Evolutionary conservation across 768 basidiomycete genomes (phyloP).

Genomic region (Trametes meyenii): DNA sequence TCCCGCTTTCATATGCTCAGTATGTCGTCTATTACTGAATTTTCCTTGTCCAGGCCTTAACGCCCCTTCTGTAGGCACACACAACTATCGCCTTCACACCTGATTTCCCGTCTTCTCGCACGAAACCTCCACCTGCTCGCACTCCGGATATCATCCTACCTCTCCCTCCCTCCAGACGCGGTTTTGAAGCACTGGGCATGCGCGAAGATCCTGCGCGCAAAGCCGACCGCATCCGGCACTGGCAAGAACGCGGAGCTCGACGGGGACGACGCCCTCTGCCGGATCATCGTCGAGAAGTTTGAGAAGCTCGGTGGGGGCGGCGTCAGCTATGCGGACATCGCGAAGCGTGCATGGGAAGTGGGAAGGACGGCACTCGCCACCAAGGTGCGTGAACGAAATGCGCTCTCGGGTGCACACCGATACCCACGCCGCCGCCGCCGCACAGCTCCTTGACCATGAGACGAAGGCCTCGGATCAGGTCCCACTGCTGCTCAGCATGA

Average conservation of each 20-base stretch:
- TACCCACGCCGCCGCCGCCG: background rate
- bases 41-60: background rate
- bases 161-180: constrained; percentile 80
- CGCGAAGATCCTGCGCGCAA: constrained; percentile 82
- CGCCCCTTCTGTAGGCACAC: constrained; percentile 60
- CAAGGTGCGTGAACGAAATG: constrained; percentile 51
- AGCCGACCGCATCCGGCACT: constrained; percentile 55
- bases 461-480: constrained; percentile 89
- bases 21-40: constrained; percentile 41
- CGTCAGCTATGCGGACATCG: constrained; percentile 94
- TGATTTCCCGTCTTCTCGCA: constrained; percentile 81
- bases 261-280: constrained; percentile 80
- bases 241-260: constrained; percentile 57
- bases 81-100: constrained; percentile 75
- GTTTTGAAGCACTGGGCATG: constrained; percentile 97
- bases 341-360: constrained; percentile 89
- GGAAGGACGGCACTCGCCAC: constrained; percentile 82
- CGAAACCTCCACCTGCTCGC: constrained; percentile 92
- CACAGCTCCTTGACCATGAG: constrained; percentile 89
- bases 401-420: background rate
- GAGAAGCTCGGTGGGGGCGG: constrained; percentile 73
- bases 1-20: constrained; percentile 92
- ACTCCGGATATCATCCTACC: constrained; percentile 83
- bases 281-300: constrained; percentile 88
- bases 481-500: constrained; percentile 90